These are phyloP conservation scores for Tricladium varicosporioides DNA, from an alignment of 2,329 filamentous ascomycete species.

Conservation along the genomic window DNA sequence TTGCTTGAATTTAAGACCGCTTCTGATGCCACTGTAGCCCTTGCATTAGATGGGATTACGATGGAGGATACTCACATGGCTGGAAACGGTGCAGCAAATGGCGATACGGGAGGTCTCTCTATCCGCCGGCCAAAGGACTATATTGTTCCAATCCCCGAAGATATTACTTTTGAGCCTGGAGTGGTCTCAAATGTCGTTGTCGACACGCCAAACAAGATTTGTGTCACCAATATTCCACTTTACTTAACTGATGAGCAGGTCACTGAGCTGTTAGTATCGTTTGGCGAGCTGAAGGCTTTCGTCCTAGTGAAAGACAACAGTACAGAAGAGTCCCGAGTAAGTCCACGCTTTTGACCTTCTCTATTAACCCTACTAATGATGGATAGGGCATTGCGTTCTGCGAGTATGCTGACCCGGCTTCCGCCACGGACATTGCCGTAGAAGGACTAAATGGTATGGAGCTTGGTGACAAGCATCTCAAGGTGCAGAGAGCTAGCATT, in stretches of 20 bases:
- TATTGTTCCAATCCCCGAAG: conserved; percentile 81
- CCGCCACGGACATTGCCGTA: conserved; percentile 77
- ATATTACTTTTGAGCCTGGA: conserved; percentile 71
- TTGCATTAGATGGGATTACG: conserved; percentile 83
- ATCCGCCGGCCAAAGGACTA: conserved; percentile 94
- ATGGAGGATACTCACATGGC: conserved; percentile 73
- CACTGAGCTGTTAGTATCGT: conserved; percentile 82
- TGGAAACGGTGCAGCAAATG: conserved; percentile 51
- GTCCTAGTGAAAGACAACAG: conserved; percentile 82
- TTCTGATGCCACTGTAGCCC: conserved; percentile 83
- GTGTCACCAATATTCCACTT: conserved; percentile 81
- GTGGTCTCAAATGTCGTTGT: conserved; percentile 78
- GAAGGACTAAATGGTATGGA: conserved; percentile 93
- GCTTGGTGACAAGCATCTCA: conserved; percentile 81
- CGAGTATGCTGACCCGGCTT: conserved; percentile 76
- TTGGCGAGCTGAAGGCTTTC: conserved; percentile 92
- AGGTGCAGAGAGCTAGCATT: conserved; percentile 85
- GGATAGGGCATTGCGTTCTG: conserved; percentile 89
- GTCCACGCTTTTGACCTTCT: conserved; percentile 35
- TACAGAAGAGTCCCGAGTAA: conserved; percentile 83
- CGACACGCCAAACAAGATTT: conserved; percentile 94
- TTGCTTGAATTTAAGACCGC: conserved; percentile 87
- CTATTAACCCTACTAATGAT: conserved; percentile 30
- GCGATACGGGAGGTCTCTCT: conserved; percentile 56
- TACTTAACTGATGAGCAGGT: conserved; percentile 92